Evolutionary conservation across 2,329 filamentous ascomycete genomes (phyloP).

Genomic region (Juglanconis oblonga): DNA sequence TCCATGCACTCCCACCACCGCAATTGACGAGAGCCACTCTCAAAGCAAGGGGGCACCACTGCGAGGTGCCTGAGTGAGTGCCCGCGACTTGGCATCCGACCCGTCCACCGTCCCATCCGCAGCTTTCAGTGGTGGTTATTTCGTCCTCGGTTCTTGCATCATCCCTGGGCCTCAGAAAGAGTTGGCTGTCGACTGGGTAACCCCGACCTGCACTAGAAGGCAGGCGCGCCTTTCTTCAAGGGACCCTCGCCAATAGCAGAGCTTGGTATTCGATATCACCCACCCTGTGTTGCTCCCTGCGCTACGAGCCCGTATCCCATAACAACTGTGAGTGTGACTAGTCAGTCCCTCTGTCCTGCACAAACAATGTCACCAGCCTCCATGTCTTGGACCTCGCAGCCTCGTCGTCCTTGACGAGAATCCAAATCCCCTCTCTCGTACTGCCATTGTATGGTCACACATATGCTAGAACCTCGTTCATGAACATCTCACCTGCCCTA

Average conservation of each 20-base stretch:
- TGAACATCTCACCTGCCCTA: background rate
- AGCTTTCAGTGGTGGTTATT: slow-evolving; percentile 11
- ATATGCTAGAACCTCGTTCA: background rate
- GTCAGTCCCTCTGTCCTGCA: slow-evolving; percentile 1
- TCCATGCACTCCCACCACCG: background rate
- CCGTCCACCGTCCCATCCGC: background rate
- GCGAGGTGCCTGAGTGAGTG: background rate
- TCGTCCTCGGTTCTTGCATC: slow-evolving; percentile 12
- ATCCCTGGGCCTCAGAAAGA: slow-evolving; percentile 10
- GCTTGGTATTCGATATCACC: background rate
- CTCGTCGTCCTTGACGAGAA: background rate
- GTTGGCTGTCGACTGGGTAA: slow-evolving; percentile 4
- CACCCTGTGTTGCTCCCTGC: slow-evolving; percentile 1
- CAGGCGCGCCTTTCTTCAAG: background rate
- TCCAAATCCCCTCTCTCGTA: background rate
- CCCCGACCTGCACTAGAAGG: slow-evolving; percentile 1
- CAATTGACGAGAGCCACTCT: background rate
- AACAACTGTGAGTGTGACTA: slow-evolving; percentile 15
- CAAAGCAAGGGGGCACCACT: background rate
- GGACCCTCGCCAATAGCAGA: slow-evolving; percentile 13
- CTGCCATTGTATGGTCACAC: background rate
- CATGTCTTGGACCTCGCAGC: slow-evolving; percentile 3
- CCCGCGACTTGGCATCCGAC: background rate
- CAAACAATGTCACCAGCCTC: slow-evolving; percentile 10
- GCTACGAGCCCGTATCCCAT: slow-evolving; percentile 13